Evolutionary conservation across 2,329 filamentous ascomycete species (phyloP).

Genomic region (Zymoseptoria tritici): DNA sequence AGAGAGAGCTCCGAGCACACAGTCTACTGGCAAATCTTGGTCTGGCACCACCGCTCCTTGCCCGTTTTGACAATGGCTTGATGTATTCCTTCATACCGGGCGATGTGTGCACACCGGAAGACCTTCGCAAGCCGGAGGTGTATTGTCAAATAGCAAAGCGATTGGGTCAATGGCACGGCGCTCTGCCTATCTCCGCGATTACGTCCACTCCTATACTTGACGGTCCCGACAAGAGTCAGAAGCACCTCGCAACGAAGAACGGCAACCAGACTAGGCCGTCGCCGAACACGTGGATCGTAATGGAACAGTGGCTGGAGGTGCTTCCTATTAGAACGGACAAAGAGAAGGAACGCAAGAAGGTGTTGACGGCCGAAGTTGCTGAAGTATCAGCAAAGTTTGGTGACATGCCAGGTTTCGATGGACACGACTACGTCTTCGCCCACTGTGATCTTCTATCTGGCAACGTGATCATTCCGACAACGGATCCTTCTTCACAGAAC

Average conservation of each 20-base stretch:
- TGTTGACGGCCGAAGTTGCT: constrained; percentile 67
- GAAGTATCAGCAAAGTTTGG: constrained; percentile 64
- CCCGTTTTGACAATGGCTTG: constrained; percentile 91
- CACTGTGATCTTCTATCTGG: constrained; percentile 95
- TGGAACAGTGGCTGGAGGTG: constrained; percentile 91
- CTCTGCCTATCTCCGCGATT: constrained; percentile 49
- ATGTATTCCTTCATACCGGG: constrained; percentile 88
- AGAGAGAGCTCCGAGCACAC: constrained; percentile 61
- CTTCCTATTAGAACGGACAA: constrained; percentile 66
- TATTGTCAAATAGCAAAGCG: constrained; percentile 77
- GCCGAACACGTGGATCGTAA: constrained; percentile 90
- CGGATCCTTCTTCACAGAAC: constrained; percentile 20
- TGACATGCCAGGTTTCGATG: constrained; percentile 67
- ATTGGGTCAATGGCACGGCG: constrained; percentile 88
- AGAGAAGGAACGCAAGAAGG: constrained; percentile 59
- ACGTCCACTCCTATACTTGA: constrained; percentile 31
- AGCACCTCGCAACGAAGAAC: constrained; percentile 18
- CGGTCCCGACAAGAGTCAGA: constrained; percentile 13
- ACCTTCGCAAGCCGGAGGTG: constrained; percentile 67
- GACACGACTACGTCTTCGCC: constrained; percentile 77
- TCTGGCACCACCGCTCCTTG: constrained; percentile 79
- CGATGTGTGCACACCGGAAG: constrained; percentile 68
- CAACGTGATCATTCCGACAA: constrained; percentile 74
- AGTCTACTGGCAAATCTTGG: constrained; percentile 75
- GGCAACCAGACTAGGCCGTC: constrained; percentile 53